These are phyloP conservation scores for Penicillium longicatenatum DNA, from an alignment of 495 filamentous ascomycete genomes.

Conservation along the genomic window DNA sequence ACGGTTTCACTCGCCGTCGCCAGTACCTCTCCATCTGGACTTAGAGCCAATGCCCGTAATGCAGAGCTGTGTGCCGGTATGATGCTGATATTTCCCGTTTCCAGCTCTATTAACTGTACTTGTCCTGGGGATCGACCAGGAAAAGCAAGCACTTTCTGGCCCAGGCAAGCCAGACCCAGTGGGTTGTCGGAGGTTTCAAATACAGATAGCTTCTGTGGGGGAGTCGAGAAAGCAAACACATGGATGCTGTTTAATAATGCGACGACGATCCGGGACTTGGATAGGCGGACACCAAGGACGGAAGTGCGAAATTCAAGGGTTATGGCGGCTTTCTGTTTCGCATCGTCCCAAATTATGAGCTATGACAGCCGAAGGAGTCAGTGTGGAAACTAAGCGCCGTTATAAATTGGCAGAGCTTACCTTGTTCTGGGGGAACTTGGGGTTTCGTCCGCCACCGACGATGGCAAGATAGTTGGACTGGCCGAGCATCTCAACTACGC, in stretches of 20 bases:
- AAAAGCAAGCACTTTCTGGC: conserved; percentile 71
- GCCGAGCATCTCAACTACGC: conserved; percentile 83
- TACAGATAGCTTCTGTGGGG: conserved; percentile 68
- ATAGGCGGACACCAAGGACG: conserved; percentile 76
- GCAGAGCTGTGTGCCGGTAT: conserved; percentile 86
- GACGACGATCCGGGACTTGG: conserved; percentile 76
- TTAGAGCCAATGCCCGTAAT: conserved; percentile 78
- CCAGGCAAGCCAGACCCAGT: conserved; percentile 77
- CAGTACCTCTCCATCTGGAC: conserved; percentile 75
- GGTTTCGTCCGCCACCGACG: conserved; percentile 83
- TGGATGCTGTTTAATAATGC: conserved; percentile 81
- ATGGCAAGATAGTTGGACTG: conserved; percentile 86
- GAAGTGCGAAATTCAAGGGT: conserved; percentile 74
- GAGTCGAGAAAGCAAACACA: conserved; percentile 79
- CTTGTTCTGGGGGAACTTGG: conserved; percentile 88
- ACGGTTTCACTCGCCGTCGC: conserved; percentile 91
- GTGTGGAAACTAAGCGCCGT: not conserved
- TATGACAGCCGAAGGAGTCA: conserved; percentile 25
- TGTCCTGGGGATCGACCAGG: conserved; percentile 85
- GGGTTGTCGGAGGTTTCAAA: conserved; percentile 90
- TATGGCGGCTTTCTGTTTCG: conserved; percentile 71
- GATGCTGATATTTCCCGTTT: conserved; percentile 84
- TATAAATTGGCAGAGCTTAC: conserved; percentile 43
- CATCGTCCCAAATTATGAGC: conserved; percentile 92
- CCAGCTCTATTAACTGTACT: conserved; percentile 85